Conservation (phyloP, 306 rosid genomes). For the Corylus americana region DNA sequence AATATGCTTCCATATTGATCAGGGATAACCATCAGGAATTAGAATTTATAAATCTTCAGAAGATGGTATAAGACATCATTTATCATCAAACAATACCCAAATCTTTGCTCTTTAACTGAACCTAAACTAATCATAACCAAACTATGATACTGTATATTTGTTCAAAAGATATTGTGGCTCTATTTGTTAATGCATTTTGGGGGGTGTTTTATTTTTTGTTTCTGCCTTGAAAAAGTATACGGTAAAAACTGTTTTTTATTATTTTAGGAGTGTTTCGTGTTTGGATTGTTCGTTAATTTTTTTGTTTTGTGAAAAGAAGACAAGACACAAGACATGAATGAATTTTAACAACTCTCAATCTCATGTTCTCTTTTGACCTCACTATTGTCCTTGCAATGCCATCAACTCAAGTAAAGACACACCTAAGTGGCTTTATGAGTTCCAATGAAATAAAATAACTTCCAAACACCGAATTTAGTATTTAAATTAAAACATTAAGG, state of each 20-base stretch:
- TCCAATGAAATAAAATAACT: not conserved
- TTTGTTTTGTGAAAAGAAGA: too few relatives aligned
- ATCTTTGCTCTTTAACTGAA: not conserved
- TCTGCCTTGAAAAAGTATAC: too few relatives aligned
- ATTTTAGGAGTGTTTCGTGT: too few relatives aligned
- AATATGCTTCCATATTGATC: not conserved
- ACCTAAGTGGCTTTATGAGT: not conserved
- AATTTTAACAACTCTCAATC: not conserved
- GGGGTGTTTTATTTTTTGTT: too few relatives aligned
- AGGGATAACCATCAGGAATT: not conserved
- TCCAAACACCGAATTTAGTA: not conserved
- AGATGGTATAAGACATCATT: not conserved
- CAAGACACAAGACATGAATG: too few relatives aligned
- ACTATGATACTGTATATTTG: not conserved
- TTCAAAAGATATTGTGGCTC: not conserved
- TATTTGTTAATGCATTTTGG: too few relatives aligned
- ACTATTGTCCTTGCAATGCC: not conserved
- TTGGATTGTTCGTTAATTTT: too few relatives aligned
- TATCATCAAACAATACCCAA: not conserved
- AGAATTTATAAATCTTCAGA: not conserved
- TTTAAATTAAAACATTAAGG: not conserved
- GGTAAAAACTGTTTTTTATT: too few relatives aligned
- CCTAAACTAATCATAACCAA: not conserved
- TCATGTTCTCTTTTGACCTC: not conserved
- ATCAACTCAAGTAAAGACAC: not conserved